Percentiles rank a stretch among this genome's conserved stretches.
phyloP scores from a whole-genome alignment of 306 rosid species.

The Acacia crassicarpa region DNA sequence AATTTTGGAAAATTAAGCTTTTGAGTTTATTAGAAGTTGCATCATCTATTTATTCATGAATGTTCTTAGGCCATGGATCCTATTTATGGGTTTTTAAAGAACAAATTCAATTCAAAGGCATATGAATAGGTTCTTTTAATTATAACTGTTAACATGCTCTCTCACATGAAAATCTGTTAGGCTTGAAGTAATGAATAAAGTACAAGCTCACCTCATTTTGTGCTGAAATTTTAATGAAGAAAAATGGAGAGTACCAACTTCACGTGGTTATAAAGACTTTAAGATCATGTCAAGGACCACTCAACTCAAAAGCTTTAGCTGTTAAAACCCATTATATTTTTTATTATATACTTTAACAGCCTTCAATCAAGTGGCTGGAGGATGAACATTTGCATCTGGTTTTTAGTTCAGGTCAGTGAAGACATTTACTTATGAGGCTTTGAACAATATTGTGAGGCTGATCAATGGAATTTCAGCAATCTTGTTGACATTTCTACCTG shows the following conservation, averaged over 20 bases:
- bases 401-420: constrained; percentile 78
- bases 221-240: background rate
- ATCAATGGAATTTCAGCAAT: constrained; percentile 89
- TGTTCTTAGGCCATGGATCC: background rate
- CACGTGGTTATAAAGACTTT: background rate
- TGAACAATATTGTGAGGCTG: constrained; percentile 76
- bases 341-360: background rate
- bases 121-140: background rate
- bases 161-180: background rate
- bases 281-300: background rate
- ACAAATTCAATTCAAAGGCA: background rate
- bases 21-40: background rate
- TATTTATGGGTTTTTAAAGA: background rate
- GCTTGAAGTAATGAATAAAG: background rate
- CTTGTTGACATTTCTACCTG: constrained; percentile 69
- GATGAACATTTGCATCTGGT: constrained; percentile 18
- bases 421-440: constrained; percentile 76
- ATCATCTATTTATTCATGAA: background rate
- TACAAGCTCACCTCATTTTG: background rate
- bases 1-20: background rate
- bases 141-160: background rate
- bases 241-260: background rate
- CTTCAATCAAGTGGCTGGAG: constrained; percentile 1
- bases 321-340: background rate
- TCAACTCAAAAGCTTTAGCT: background rate